Base-by-base conservation (phyloP, 139 green algal genomes). In the Tetraselmis chui region DNA sequence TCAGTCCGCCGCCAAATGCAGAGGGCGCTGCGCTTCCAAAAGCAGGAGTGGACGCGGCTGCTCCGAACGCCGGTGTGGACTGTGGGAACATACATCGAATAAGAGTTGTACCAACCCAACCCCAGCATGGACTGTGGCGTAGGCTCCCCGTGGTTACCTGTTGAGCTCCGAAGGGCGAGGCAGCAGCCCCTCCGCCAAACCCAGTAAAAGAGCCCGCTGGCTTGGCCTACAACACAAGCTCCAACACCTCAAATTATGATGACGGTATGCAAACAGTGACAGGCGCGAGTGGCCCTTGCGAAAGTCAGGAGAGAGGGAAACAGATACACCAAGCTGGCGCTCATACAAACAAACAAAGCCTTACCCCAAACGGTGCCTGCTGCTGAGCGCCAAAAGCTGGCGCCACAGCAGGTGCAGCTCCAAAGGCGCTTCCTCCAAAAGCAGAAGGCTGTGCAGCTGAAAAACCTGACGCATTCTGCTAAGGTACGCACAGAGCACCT, bases 321-420 rank as follows among this genome's bases (percentile, higher is more conserved):
- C n/a, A n/a, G n/a, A n/a, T n/a, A n/a, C n/a, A n/a, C n/a, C n/a
- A n/a, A n/a, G n/a, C n/a, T n/a, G n/a, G n/a, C n/a, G n/a, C n/a
- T n/a, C n/a, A n/a, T n/a, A n/a, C n/a, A n/a, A n/a, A n/a, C n/a
- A n/a, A n/a, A n/a, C n/a, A n/a, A n/a, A n/a, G 11, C 45, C 45
- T 67, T 18, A 67, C 45, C 45, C 45, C 45, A 67, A 67, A 67
- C 45, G 45, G 45, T 5, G 45, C 18, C 45, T 67, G 45, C 28
- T 77, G 74, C 74, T 59, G 59, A 0, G 81, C 25, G 2, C 85
- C 85, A 80, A 89, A 89, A 23, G 85, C 85, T 11, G 85, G 85
- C 74, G 80, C 29, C 25, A 67, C 76, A 81, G 84, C 81, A 45
- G 58, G 24, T 59, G 30, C 23, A 23, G n/a, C n/a, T n/a, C 76